phyloP scores from a whole-genome alignment of 306 rosid species.

The Begonia peltatifolia region DNA sequence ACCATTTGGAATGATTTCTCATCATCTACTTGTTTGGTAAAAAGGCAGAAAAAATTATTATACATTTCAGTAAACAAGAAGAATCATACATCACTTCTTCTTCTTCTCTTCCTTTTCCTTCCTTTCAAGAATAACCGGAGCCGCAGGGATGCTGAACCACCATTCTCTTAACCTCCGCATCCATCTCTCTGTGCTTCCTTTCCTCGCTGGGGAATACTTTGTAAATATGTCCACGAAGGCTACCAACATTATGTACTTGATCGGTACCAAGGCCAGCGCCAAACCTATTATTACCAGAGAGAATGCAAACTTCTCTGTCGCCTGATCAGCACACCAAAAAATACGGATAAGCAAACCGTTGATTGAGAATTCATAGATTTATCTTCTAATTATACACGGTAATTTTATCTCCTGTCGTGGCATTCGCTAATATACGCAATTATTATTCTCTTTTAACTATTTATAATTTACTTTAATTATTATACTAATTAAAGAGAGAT shows the following conservation, averaged over 20 bases:
- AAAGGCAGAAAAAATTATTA: too few relatives aligned
- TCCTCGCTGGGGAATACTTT: slow-evolving; percentile 73
- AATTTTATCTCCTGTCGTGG: too few relatives aligned
- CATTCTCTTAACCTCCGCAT: slow-evolving; percentile 68
- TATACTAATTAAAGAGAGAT: too few relatives aligned
- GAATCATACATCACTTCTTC: slow-evolving; percentile 7
- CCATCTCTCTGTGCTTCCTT: slow-evolving; percentile 49
- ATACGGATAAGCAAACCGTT: neutral
- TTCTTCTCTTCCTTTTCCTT: slow-evolving; percentile 50
- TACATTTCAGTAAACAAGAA: too few relatives aligned
- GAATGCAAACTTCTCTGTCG: slow-evolving; percentile 57
- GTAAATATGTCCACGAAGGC: slow-evolving; percentile 57
- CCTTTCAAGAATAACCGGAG: slow-evolving; percentile 73
- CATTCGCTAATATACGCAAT: too few relatives aligned
- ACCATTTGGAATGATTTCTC: too few relatives aligned
- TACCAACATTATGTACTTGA: slow-evolving; percentile 31
- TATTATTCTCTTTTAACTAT: too few relatives aligned
- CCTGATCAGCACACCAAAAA: slow-evolving; percentile 26
- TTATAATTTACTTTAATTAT: too few relatives aligned
- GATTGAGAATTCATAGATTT: too few relatives aligned
- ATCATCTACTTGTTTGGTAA: too few relatives aligned
- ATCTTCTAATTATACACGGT: too few relatives aligned
- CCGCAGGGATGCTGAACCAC: slow-evolving; percentile 96
- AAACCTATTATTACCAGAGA: slow-evolving; percentile 44
- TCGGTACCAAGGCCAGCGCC: slow-evolving; percentile 54